These are phyloP conservation scores for Cordyceps farinosa DNA, from an alignment of 2,329 filamentous ascomycete genomes.

Conservation along the genomic window DNA sequence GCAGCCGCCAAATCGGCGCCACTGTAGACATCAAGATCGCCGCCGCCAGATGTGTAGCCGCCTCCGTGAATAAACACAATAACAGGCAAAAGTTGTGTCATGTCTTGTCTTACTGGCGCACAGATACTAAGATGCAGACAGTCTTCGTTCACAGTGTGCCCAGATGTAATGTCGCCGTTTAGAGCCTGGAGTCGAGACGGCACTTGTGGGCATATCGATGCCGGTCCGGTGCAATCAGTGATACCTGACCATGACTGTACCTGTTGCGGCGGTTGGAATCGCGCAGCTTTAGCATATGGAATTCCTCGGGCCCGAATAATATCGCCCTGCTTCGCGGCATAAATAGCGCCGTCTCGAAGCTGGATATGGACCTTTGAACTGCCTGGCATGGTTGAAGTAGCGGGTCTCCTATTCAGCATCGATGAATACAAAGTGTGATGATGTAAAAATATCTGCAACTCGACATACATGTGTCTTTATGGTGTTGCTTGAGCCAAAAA, in stretches of 20 bases:
- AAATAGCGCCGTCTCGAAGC: slow-evolving; percentile 19
- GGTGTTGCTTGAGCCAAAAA: background rate
- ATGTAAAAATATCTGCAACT: too few relatives aligned
- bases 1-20: slow-evolving; percentile 15
- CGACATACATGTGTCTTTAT: too few relatives aligned
- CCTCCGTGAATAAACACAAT: slow-evolving; percentile 28
- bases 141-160: slow-evolving; percentile 19
- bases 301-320: slow-evolving; percentile 19
- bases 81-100: slow-evolving; percentile 22
- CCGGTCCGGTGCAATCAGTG: slow-evolving; percentile 19
- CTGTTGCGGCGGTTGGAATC: slow-evolving; percentile 19
- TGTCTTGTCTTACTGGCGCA: slow-evolving; percentile 2
- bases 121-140: slow-evolving; percentile 20
- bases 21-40: slow-evolving; percentile 19
- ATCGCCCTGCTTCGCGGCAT: slow-evolving; percentile 5
- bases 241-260: slow-evolving; percentile 9
- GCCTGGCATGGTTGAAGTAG: background rate
- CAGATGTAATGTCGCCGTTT: slow-evolving; percentile 16
- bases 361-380: slow-evolving; percentile 23
- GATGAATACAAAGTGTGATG: too few relatives aligned
- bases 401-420: too few relatives aligned
- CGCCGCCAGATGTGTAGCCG: slow-evolving; percentile 21
- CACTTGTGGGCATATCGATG: slow-evolving; percentile 22
- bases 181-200: slow-evolving; percentile 19
- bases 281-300: slow-evolving; percentile 19